phyloP scores from a whole-genome alignment of 352 stramenopile species.

The Plasmopara viticola region DNA sequence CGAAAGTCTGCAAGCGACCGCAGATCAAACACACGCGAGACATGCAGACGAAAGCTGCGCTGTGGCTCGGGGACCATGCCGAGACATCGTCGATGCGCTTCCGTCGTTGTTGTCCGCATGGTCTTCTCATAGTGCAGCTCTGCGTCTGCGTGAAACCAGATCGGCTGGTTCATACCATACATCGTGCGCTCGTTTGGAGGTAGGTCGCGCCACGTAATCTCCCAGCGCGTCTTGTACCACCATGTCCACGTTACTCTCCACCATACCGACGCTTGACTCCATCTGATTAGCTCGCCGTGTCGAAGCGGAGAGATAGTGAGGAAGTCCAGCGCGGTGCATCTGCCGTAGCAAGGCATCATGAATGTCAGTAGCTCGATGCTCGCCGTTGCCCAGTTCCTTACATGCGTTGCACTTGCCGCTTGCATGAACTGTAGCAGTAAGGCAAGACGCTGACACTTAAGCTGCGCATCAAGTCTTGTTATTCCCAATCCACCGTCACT shows the following conservation, averaged over 20 bases:
- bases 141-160: not conserved
- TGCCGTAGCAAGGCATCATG: not conserved
- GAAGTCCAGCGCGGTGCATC: not conserved
- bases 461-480: not conserved
- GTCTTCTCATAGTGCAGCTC: not conserved
- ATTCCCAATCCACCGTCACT: not conserved
- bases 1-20: no score
- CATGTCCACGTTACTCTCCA: not conserved
- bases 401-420: not conserved
- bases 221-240: not conserved
- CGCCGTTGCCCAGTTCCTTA: not conserved
- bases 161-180: not conserved
- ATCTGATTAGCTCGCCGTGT: not conserved
- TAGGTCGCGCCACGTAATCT: not conserved
- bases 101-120: not conserved
- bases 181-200: not conserved
- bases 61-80: not conserved
- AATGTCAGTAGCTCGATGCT: not conserved
- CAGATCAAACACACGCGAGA: conserved; percentile 1
- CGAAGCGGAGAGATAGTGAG: not conserved
- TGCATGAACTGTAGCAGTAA: not conserved
- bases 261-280: not conserved
- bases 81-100: not conserved
- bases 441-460: not conserved
- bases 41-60: not conserved